Conservation (phyloP, 2,329 filamentous ascomycete genomes). For the Neofusicoccum umdonicola region DNA sequence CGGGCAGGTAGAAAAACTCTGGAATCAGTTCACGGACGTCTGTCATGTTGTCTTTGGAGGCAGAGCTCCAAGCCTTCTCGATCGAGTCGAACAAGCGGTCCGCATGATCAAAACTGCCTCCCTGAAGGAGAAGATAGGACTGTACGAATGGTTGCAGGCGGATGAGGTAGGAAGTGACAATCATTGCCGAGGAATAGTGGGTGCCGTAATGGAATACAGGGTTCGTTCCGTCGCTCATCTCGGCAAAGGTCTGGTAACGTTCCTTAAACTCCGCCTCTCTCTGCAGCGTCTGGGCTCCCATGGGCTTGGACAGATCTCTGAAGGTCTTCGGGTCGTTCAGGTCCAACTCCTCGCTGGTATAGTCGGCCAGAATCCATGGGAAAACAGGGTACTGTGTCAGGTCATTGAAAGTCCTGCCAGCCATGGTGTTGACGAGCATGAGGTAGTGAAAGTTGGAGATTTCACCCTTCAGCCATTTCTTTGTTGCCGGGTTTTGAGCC, state of each 20-base stretch:
- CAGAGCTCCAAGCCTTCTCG: slow-evolving; percentile 84
- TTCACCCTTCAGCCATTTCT: slow-evolving; percentile 88
- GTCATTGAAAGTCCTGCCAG: slow-evolving; percentile 95
- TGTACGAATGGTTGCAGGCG: slow-evolving; percentile 94
- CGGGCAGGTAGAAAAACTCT: slow-evolving; percentile 95
- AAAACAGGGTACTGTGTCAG: slow-evolving; percentile 98
- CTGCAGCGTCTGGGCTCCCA: slow-evolving; percentile 81
- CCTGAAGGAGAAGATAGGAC: slow-evolving; percentile 89
- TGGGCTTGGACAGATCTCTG: slow-evolving; percentile 89
- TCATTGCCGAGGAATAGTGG: slow-evolving; percentile 99
- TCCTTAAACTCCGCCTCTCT: slow-evolving; percentile 78
- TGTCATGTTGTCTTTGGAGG: slow-evolving; percentile 84
- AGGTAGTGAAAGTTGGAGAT: slow-evolving; percentile 98
- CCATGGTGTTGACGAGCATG: slow-evolving; percentile 98
- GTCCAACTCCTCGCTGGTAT: slow-evolving; percentile 89
- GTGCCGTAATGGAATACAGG: slow-evolving; percentile 96
- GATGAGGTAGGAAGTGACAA: slow-evolving; percentile 93
- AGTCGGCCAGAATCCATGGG: slow-evolving; percentile 94
- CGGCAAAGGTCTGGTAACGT: slow-evolving; percentile 80
- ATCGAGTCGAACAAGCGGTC: slow-evolving; percentile 95
- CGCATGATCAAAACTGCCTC: slow-evolving; percentile 93
- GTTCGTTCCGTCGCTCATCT: slow-evolving; percentile 74
- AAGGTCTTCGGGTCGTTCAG: slow-evolving; percentile 80
- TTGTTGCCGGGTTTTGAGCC: slow-evolving; percentile 78
- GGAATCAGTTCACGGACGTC: slow-evolving; percentile 94